Base-by-base conservation (phyloP, 2,329 filamentous ascomycete species). In the Bipolaris gigantea region DNA sequence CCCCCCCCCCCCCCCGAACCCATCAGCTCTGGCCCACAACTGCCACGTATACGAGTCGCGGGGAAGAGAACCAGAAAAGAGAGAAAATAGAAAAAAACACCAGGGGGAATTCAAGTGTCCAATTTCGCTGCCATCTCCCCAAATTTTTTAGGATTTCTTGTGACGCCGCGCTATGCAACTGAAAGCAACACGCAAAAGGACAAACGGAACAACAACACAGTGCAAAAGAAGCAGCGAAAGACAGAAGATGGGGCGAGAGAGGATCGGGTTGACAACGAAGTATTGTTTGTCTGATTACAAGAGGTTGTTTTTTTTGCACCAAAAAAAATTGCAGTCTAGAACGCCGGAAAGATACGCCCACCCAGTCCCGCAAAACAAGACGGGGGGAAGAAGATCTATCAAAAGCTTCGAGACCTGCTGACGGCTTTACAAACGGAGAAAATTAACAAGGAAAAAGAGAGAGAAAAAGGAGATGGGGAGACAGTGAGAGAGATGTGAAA, bases 161-260 rank as follows among this genome's bases (percentile, higher is more conserved):
- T 62, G 49, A 51, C 47, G 63, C 64, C 62, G 53, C 60, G 62
- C 63, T 66, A 67, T 66, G 63, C 59, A 53, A 30, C 11, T 40
- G 38, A 55, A 61, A 61, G 51, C 53, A 25, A 25, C 2, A 30
- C 10, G 5, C 10, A 30, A 13, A 30, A 30, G 27, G 13, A 9
- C 11, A 11, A 27, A 30, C 10, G 13, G 2, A 11, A 30, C 2
- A 30, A 30, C 27, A 30, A 30, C 27, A 30, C 27, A 13, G 13
- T 9, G 10, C 27, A 30, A 5, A 30, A 53, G 34, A 50, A 53
- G 57, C 54, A 53, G 53, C 40, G 25, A 44, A 32, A 40, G 38
- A 32, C 27, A 32, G 15, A 21, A 30, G 16, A 43, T 4, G 6
- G 25, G 42, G n/a, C 18, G 18, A 39, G 35, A 45, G 41, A 45